Evolutionary conservation across 2,329 filamentous ascomycete genomes (phyloP), one percentile per base, ranked within the genome.

Genomic region (Cytospora mali): DNA sequence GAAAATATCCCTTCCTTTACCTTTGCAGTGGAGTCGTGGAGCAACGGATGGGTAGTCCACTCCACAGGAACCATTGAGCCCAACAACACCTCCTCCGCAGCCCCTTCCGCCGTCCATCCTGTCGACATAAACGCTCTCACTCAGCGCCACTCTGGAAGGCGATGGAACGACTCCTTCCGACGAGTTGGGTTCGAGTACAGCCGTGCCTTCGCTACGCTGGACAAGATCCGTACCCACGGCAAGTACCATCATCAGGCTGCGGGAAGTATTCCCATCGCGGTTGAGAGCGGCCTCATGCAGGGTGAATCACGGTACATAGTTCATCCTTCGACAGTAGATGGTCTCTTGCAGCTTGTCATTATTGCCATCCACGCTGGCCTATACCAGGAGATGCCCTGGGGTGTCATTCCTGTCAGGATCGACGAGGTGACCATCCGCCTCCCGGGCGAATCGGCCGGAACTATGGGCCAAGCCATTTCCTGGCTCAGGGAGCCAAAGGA

Each of bases 281-380:
- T 62, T 14, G 16, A 52, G 2, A 67, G 68, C 3, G 66, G 65
- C n/a, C 57, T 57, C 35, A 53, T 27, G 21, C 42, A 21, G 28
- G 71, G 69, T n/a, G 78, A 81, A 66, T 77, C 75, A 1, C 71
- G 74, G 0, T 72, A 78, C 42, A 64, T 72, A 11, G 62, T 80
- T 18, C 78, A 80, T 62, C 78, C 79, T 0, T 68, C 75, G 0
- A 70, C 71, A 16, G 69, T 80, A 14, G 78, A 81, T 64, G 69
- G 69, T n/a, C 65, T 63, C 21, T 63, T 78, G 6, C 76, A 77
- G 48, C 69, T 76, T 7, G 64, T 68, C 11, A 74, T 74, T 46
- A 69, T 67, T 1, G 69, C 73, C 18, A 69, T 74, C 35, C 67
- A 74, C 31, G 66, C 69, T 0, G 73, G 73, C 3, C 65, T 67